These are phyloP conservation scores for Baeospora myosura DNA, from an alignment of 1,284 basidiomycete species.

Conservation along the genomic window DNA sequence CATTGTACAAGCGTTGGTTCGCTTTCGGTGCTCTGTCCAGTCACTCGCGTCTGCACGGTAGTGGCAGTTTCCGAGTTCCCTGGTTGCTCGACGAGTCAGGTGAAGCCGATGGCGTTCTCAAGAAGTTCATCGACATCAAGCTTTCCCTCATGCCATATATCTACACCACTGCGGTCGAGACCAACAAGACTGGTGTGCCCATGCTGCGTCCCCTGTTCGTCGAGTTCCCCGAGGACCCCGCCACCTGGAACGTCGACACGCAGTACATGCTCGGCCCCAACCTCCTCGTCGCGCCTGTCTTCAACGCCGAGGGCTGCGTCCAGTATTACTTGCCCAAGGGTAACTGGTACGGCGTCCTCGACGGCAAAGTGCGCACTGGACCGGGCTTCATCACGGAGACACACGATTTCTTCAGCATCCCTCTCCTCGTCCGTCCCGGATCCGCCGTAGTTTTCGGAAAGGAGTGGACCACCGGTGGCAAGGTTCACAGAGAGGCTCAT, in stretches of 20 bases:
- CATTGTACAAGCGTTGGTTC: constrained; percentile 55
- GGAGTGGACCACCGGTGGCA: constrained; percentile 19
- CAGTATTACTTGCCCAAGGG: constrained; percentile 51
- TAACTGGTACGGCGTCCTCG: constrained; percentile 41
- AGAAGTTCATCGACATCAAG: constrained; percentile 48
- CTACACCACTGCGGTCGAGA: constrained; percentile 43
- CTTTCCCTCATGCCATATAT: constrained; percentile 56
- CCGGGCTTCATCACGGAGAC: constrained; percentile 33
- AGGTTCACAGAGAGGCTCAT: constrained; percentile 22
- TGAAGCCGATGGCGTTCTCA: constrained; percentile 41
- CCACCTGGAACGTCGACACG: constrained; percentile 41
- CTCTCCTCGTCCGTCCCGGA: constrained; percentile 42
- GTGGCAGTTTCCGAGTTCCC: constrained; percentile 45
- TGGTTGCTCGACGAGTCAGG: constrained; percentile 39
- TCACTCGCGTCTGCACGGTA: constrained; percentile 53
- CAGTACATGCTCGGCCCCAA: constrained; percentile 53
- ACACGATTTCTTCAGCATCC: constrained; percentile 36
- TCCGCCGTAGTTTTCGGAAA: constrained; percentile 41
- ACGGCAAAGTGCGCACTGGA: constrained; percentile 24
- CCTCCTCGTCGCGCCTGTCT: constrained; percentile 52
- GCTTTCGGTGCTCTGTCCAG: constrained; percentile 47
- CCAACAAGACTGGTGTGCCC: constrained; percentile 43
- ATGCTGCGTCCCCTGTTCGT: constrained; percentile 53
- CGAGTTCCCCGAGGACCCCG: constrained; percentile 49
- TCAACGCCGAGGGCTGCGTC: constrained; percentile 39